phyloP scores from a whole-genome alignment of 2,329 filamentous ascomycete genomes.

The Fusarium continuum region DNA sequence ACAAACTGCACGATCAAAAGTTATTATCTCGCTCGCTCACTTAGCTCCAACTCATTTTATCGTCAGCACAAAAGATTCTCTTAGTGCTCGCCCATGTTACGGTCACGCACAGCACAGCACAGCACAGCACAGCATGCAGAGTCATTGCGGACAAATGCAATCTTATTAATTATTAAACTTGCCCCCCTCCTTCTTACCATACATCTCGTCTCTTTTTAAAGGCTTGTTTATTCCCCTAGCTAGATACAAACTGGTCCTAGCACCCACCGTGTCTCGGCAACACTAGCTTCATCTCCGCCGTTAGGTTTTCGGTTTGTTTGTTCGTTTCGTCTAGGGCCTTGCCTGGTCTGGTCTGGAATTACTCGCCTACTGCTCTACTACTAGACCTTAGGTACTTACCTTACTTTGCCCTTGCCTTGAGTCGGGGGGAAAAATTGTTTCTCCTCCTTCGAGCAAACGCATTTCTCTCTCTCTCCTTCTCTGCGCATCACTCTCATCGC shows the following conservation, averaged over 20 bases:
- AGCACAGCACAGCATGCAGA: background rate
- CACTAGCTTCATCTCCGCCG: constrained; percentile 37
- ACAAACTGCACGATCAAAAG: constrained; percentile 19
- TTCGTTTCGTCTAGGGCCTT: constrained; percentile 28
- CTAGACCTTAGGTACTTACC: background rate
- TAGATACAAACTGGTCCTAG: constrained; percentile 29
- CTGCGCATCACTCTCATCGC: constrained; percentile 4
- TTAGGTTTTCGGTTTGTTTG: constrained; percentile 17
- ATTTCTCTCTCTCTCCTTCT: background rate
- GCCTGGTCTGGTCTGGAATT: constrained; percentile 21
- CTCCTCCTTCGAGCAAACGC: constrained; percentile 16
- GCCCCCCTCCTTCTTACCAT: background rate
- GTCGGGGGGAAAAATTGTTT: constrained; percentile 32
- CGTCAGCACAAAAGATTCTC: background rate
- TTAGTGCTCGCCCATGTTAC: background rate
- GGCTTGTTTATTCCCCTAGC: background rate
- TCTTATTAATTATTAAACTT: constrained; percentile 1
- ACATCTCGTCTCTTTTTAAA: constrained; percentile 13
- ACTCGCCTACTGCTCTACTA: constrained; percentile 12
- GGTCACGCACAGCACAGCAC: background rate
- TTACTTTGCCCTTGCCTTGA: constrained; percentile 5
- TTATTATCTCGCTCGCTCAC: constrained; percentile 24
- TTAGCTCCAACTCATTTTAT: constrained; percentile 26
- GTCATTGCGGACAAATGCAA: background rate
- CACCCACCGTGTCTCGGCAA: constrained; percentile 33